Evolutionary conservation across 257 asterid genomes (phyloP).

Genomic region (Solanum clarkiae): DNA sequence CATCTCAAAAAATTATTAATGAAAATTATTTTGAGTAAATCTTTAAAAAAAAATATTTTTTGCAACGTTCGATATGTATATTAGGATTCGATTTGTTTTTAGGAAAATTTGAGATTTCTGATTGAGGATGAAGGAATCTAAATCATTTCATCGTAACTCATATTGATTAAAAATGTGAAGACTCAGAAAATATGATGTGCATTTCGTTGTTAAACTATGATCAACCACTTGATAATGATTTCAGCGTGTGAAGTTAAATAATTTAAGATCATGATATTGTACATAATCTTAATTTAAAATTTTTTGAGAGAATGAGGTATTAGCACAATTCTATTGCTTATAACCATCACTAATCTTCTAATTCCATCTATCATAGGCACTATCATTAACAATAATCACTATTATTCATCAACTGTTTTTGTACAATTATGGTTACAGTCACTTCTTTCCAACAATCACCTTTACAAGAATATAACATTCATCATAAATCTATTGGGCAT

Average conservation of each 20-base stretch:
- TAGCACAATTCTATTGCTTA: neutral
- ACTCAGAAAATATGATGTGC: neutral
- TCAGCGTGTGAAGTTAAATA: too few species aligned
- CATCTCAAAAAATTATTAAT: neutral
- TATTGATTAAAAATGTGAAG: neutral
- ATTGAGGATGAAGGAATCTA: rapidly evolving
- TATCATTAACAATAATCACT: too few species aligned
- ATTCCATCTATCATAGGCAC: neutral
- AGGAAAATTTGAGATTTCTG: rapidly evolving
- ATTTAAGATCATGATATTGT: neutral
- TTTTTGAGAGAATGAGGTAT: neutral
- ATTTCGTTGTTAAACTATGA: neutral
- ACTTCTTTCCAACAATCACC: neutral
- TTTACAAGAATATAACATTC: neutral
- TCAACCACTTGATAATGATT: neutral
- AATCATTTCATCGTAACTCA: rapidly evolving
- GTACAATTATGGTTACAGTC: too few species aligned
- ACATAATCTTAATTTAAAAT: neutral
- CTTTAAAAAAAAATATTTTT: too few species aligned
- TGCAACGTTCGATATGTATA: neutral
- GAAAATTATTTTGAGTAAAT: neutral
- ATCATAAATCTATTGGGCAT: neutral
- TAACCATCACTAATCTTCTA: neutral
- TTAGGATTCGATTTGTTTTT: neutral
- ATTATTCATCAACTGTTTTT: neutral